Percentiles rank a stretch among this genome's conserved stretches.
Evolutionary conservation across 495 filamentous ascomycete species (phyloP).

Genomic region (Symbiotaphrina buchneri): DNA sequence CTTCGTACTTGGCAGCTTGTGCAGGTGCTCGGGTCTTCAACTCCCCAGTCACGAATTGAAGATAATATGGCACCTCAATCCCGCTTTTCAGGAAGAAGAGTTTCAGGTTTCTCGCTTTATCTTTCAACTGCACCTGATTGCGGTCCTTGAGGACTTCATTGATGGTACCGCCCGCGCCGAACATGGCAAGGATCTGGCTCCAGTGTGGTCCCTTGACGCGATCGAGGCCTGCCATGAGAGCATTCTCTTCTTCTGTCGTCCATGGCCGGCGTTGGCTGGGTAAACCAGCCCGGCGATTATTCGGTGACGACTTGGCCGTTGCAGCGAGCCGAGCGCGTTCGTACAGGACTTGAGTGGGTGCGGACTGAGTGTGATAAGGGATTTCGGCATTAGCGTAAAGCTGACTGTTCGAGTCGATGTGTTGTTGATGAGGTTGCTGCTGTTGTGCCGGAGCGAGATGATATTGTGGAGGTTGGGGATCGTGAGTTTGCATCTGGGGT

Average conservation of each 20-base stretch:
- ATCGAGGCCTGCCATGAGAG: slow-evolving; percentile 79
- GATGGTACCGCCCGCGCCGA: slow-evolving; percentile 60
- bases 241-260: slow-evolving; percentile 79
- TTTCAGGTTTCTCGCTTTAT: slow-evolving; percentile 88
- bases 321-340: slow-evolving; percentile 66
- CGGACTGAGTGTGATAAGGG: slow-evolving; percentile 44
- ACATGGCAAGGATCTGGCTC: slow-evolving; percentile 83
- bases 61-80: slow-evolving; percentile 78
- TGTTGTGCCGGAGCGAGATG: slow-evolving; percentile 4
- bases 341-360: slow-evolving; percentile 58
- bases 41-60: slow-evolving; percentile 82
- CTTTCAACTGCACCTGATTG: slow-evolving; percentile 87
- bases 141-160: slow-evolving; percentile 77
- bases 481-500: slow-evolving; percentile 8
- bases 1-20: slow-evolving; percentile 63
- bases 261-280: slow-evolving; percentile 77
- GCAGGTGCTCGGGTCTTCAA: slow-evolving; percentile 76
- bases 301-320: slow-evolving; percentile 55
- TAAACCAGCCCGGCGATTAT: slow-evolving; percentile 46
- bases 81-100: slow-evolving; percentile 87
- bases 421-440: slow-evolving; percentile 10
- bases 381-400: slow-evolving; percentile 11
- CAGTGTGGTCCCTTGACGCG: slow-evolving; percentile 86
- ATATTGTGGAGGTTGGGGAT: slow-evolving; percentile 8
- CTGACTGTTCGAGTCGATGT: slow-evolving; percentile 7